Percentiles rank a stretch among this genome's conserved stretches.
Evolutionary conservation across 2,329 filamentous ascomycete genomes (phyloP).

Genomic region (Colletotrichum caudatum): DNA sequence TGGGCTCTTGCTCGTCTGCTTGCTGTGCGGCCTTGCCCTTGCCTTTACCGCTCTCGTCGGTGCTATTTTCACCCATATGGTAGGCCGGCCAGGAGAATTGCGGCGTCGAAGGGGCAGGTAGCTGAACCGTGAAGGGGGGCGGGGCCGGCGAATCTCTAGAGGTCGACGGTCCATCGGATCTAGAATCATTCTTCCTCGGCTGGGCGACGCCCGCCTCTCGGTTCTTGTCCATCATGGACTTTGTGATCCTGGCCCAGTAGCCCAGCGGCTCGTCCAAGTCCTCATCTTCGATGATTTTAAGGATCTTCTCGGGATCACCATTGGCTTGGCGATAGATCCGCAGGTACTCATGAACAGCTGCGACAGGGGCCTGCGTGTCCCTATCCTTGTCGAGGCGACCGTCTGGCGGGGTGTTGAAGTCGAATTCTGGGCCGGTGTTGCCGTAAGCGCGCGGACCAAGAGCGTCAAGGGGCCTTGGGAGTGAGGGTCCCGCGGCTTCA

Average conservation of each 20-base stretch:
- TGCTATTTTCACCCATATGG: neutral
- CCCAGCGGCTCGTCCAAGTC: slow-evolving; percentile 68
- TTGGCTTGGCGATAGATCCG: slow-evolving; percentile 70
- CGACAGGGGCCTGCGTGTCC: slow-evolving; percentile 34
- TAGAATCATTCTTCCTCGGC: slow-evolving; percentile 18
- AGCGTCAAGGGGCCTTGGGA: neutral
- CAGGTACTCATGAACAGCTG: slow-evolving; percentile 59
- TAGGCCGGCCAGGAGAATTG: slow-evolving; percentile 40
- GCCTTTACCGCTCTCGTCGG: slow-evolving; percentile 34
- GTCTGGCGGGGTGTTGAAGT: slow-evolving; percentile 33
- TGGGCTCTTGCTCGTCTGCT: slow-evolving; percentile 19
- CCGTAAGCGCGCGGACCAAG: slow-evolving; percentile 14
- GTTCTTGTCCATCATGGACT: slow-evolving; percentile 43
- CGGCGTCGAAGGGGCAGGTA: slow-evolving; percentile 40
- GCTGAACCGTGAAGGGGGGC: slow-evolving; percentile 15
- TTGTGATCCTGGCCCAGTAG: slow-evolving; percentile 69
- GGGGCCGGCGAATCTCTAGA: slow-evolving; percentile 11
- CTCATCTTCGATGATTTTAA: slow-evolving; percentile 72
- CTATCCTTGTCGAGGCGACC: slow-evolving; percentile 10
- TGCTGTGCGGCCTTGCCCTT: slow-evolving; percentile 43
- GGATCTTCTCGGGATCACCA: slow-evolving; percentile 69
- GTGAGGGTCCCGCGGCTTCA: slow-evolving; percentile 2
- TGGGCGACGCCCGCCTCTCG: slow-evolving; percentile 21
- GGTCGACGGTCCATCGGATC: slow-evolving; percentile 18
- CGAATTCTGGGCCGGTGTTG: slow-evolving; percentile 14